Percentiles rank a stretch among this genome's conserved stretches.
Evolutionary conservation across 2,329 filamentous ascomycete species (phyloP).

Genomic region (Colletotrichum sp.): DNA sequence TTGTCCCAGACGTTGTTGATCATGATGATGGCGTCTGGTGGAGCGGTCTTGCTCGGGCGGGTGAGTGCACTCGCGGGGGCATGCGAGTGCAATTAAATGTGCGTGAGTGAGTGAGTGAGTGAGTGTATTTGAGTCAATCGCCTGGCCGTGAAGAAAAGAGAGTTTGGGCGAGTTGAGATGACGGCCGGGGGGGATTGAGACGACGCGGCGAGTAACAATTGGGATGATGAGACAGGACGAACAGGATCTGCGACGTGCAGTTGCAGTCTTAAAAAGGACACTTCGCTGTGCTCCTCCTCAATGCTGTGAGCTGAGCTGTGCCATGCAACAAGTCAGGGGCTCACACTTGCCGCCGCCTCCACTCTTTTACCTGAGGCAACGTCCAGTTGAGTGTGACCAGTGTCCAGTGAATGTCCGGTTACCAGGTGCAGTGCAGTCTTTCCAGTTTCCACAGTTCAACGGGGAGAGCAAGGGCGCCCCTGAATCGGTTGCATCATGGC

Average conservation of each 20-base stretch:
- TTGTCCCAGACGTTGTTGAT: constrained; percentile 9
- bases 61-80: neutral
- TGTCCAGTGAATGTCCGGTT: neutral
- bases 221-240: constrained; percentile 2
- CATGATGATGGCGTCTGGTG: neutral
- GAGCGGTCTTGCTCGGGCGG: neutral
- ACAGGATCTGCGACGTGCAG: neutral
- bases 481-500: neutral
- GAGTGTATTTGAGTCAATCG: neutral
- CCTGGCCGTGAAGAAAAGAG: neutral
- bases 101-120: neutral
- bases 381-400: neutral
- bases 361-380: constrained; percentile 2
- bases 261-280: neutral
- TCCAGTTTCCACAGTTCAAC: neutral
- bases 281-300: neutral
- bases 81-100: neutral
- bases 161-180: neutral
- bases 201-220: neutral
- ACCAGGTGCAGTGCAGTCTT: neutral
- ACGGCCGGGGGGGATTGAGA: neutral
- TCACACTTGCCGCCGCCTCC: neutral
- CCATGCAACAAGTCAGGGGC: neutral
- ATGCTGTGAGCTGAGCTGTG: neutral
- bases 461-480: neutral